Conservation (phyloP, 192 early-diverging fungal species). For the Rhizophagus prolifer region DNA sequence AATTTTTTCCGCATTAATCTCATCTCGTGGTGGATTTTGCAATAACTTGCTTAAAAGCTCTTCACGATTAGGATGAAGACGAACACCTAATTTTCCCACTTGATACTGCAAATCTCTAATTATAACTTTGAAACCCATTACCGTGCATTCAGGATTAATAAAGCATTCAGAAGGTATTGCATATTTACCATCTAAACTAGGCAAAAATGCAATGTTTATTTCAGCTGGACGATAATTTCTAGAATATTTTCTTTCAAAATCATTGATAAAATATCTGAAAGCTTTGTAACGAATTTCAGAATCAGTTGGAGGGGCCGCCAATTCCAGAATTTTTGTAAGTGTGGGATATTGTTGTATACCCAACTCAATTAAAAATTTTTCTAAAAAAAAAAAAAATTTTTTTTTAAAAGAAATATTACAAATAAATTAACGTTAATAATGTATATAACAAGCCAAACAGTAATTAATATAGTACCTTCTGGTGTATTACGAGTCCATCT, state of each 20-base stretch:
- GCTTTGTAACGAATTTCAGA: conserved; percentile 48
- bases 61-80: conserved; percentile 51
- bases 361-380: conserved; percentile 49
- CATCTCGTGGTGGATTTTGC: conserved; percentile 30
- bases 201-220: conserved; percentile 62
- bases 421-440: too few species aligned
- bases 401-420: too few species aligned
- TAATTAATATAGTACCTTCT: conserved; percentile 26
- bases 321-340: conserved; percentile 36
- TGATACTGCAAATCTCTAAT: conserved; percentile 48
- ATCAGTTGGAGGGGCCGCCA: conserved; percentile 38
- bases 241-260: conserved; percentile 59
- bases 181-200: conserved; percentile 44
- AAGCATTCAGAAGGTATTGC: conserved; percentile 65
- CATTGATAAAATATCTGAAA: conserved; percentile 70
- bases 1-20: conserved; percentile 46
- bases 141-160: conserved; percentile 52
- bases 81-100: conserved; percentile 65
- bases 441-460: too few species aligned
- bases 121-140: conserved; percentile 70
- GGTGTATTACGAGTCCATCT: conserved; percentile 36
- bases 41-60: conserved; percentile 41
- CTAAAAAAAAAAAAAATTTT: conserved; percentile 20
- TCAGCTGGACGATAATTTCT: conserved; percentile 42
- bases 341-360: conserved; percentile 49